These are phyloP conservation scores for Mycena indigotica DNA, from an alignment of 768 basidiomycete genomes.

Conservation along the genomic window DNA sequence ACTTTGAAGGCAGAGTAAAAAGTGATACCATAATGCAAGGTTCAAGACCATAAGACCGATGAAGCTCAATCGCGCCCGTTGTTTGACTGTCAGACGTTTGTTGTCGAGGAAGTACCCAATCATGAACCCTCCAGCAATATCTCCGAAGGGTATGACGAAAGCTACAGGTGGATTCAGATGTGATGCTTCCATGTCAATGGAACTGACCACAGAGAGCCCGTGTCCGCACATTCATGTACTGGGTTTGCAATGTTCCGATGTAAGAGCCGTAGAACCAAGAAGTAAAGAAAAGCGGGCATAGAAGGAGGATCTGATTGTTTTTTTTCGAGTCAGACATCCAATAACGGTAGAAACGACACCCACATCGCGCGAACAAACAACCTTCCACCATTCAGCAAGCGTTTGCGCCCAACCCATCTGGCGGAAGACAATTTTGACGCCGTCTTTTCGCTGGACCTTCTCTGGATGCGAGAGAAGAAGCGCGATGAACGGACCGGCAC, in stretches of 20 bases:
- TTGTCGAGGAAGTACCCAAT: conserved; percentile 36
- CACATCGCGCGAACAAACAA: conserved; percentile 29
- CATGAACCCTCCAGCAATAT: conserved; percentile 26
- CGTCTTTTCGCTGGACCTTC: conserved; percentile 35
- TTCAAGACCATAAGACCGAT: conserved; percentile 33
- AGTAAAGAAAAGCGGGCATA: conserved; percentile 37
- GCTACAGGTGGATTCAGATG: neutral
- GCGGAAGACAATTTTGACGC: conserved; percentile 33
- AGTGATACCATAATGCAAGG: conserved; percentile 28
- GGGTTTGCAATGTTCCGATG: conserved; percentile 36
- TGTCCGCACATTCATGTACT: conserved; percentile 35
- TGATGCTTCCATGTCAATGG: conserved; percentile 29
- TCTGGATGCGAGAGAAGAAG: conserved; percentile 31
- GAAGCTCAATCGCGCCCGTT: conserved; percentile 34
- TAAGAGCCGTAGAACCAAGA: conserved; percentile 38
- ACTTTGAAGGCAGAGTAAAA: neutral
- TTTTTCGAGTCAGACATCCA: neutral
- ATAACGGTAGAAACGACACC: neutral
- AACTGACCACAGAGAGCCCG: conserved; percentile 33
- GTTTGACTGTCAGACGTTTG: conserved; percentile 31
- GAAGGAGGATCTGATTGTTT: conserved; percentile 29
- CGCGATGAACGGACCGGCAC: conserved; percentile 36
- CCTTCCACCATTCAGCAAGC: conserved; percentile 30
- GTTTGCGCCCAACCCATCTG: conserved; percentile 31
- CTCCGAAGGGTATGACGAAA: neutral